Conservation (phyloP, 805 yeast species). For the Citeromyces nyonsensis region DNA sequence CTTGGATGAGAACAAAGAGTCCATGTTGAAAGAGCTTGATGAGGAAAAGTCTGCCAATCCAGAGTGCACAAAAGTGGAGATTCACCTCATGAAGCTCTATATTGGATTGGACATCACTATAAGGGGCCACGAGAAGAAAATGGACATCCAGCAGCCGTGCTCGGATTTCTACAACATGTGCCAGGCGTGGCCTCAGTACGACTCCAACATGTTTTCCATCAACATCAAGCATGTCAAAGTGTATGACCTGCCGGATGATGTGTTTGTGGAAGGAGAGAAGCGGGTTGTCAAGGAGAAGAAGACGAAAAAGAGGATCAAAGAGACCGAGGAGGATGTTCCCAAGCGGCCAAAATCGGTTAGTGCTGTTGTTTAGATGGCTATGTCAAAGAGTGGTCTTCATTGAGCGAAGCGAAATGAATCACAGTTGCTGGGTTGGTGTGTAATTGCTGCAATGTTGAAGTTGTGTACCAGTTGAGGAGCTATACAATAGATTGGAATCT, state of each 20-base stretch:
- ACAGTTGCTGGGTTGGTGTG: too few relatives aligned
- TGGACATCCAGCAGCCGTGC: slow-evolving; percentile 84
- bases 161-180: slow-evolving; percentile 76
- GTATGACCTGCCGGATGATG: slow-evolving; percentile 74
- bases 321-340: slow-evolving; percentile 24
- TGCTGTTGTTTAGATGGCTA: too few relatives aligned
- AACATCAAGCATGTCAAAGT: slow-evolving; percentile 60
- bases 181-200: slow-evolving; percentile 54
- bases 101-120: slow-evolving; percentile 56
- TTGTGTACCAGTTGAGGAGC: too few relatives aligned
- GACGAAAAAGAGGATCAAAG: slow-evolving; percentile 82
- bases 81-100: slow-evolving; percentile 62
- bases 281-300: slow-evolving; percentile 46
- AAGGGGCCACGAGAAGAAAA: slow-evolving; percentile 36
- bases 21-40: slow-evolving; percentile 3
- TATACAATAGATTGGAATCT: too few relatives aligned
- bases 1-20: slow-evolving; percentile 1
- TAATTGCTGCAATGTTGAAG: too few relatives aligned
- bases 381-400: too few relatives aligned
- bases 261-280: slow-evolving; percentile 63
- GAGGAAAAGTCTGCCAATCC: slow-evolving; percentile 3
- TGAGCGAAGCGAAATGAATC: too few relatives aligned
- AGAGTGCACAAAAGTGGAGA: slow-evolving; percentile 8
- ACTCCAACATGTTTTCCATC: slow-evolving; percentile 43
- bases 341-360: too few relatives aligned